Evolutionary conservation across 2,329 filamentous ascomycete genomes (phyloP).

Genomic region (Stachybotrys chlorohalonatus): DNA sequence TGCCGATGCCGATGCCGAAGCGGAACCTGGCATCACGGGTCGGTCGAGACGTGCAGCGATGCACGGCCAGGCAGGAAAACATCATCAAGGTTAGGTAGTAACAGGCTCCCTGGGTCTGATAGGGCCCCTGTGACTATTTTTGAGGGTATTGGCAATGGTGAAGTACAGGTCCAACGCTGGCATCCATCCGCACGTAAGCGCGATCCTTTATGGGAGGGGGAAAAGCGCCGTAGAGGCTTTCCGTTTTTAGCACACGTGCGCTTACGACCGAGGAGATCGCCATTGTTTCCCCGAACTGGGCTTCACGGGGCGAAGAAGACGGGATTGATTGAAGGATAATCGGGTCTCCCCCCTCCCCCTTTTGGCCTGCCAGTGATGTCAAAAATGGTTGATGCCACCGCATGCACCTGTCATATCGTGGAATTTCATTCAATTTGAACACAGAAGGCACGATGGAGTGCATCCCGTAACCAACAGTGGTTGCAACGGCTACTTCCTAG

Average conservation of each 20-base stretch:
- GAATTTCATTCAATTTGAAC: background rate
- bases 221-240: background rate
- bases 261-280: background rate
- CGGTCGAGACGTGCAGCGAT: too few relatives aligned
- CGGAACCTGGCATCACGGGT: too few relatives aligned
- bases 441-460: background rate
- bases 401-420: background rate
- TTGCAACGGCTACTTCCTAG: too few relatives aligned
- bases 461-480: too few relatives aligned
- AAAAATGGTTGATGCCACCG: too few relatives aligned
- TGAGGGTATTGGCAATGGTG: background rate
- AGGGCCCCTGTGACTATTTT: background rate
- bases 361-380: too few relatives aligned
- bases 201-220: background rate
- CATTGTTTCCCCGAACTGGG: background rate
- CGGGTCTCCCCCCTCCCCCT: background rate
- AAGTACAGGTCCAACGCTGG: too few relatives aligned
- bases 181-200: background rate
- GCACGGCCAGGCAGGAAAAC: background rate
- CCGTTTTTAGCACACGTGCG: background rate
- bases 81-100: too few relatives aligned
- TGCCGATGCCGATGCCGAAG: too few relatives aligned
- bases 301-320: background rate
- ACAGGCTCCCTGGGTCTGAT: too few relatives aligned
- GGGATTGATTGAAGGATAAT: background rate